Percentiles rank a stretch among this genome's conserved stretches.
These are phyloP conservation scores for Tetrahymena thermophila DNA, from an alignment of 73 alveolate species.

Conservation along the genomic window DNA sequence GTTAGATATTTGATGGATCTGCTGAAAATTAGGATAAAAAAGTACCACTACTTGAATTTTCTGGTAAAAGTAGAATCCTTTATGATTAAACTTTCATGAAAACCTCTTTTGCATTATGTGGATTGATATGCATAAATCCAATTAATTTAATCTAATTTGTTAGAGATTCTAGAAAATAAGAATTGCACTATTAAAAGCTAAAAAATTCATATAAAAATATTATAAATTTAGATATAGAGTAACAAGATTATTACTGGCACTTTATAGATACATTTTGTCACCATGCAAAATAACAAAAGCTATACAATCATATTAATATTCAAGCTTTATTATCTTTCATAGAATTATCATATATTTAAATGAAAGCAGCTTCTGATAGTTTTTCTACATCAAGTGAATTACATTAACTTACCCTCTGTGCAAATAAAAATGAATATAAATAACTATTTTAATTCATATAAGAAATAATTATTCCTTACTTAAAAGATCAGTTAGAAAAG, in stretches of 20 bases:
- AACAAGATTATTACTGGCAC: not conserved
- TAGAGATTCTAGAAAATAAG: not conserved
- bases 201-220: not conserved
- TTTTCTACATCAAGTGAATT: not conserved
- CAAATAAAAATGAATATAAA: not conserved
- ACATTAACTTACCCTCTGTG: not conserved
- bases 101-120: not conserved
- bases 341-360: not conserved
- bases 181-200: not conserved
- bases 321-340: not conserved
- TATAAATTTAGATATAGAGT: not conserved
- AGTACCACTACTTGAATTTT: not conserved
- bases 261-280: not conserved
- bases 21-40: not conserved
- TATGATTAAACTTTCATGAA: not conserved
- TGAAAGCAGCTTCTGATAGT: not conserved
- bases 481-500: too few species aligned
- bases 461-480: not conserved
- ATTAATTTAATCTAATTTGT: not conserved
- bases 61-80: not conserved
- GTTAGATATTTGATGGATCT: not conserved
- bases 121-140: not conserved
- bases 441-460: not conserved
- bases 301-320: not conserved
- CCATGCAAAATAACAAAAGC: not conserved